These are phyloP conservation scores for Pleurotus sapidus DNA, from an alignment of 768 basidiomycete species.

Conservation along the genomic window DNA sequence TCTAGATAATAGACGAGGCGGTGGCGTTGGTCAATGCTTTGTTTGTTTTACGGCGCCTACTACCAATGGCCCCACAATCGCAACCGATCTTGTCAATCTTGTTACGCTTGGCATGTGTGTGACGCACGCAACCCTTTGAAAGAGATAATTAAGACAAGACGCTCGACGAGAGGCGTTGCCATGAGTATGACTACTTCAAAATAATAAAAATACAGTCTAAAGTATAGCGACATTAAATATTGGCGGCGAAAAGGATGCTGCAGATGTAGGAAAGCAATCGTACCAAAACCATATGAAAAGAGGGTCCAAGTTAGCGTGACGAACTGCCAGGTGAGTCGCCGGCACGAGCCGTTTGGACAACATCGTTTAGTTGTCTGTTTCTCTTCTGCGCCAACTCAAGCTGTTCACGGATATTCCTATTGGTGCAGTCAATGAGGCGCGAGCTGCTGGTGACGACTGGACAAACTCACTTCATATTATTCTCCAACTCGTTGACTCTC, in stretches of 20 bases:
- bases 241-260: background rate
- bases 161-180: no score
- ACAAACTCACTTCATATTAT: conserved; percentile 56
- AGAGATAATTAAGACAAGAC: no score
- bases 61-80: background rate
- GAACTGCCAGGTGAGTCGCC: conserved; percentile 18
- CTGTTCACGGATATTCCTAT: conserved; percentile 73
- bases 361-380: conserved; percentile 55
- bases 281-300: background rate
- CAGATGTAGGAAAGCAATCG: background rate
- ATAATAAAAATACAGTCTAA: background rate
- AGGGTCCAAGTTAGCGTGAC: conserved; percentile 10
- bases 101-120: no score
- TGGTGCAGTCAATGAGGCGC: conserved; percentile 6
- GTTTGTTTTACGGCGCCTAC: no score
- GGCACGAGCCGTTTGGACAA: conserved; percentile 40
- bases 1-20: background rate
- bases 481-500: conserved; percentile 68
- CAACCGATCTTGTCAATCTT: background rate
- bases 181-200: no score
- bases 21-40: background rate
- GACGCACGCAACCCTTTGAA: no score
- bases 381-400: conserved; percentile 78
- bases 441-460: conserved; percentile 2
- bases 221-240: conserved; percentile 5